Evolutionary conservation across 306 rosid species (phyloP).

Genomic region (Cicer bijugum): DNA sequence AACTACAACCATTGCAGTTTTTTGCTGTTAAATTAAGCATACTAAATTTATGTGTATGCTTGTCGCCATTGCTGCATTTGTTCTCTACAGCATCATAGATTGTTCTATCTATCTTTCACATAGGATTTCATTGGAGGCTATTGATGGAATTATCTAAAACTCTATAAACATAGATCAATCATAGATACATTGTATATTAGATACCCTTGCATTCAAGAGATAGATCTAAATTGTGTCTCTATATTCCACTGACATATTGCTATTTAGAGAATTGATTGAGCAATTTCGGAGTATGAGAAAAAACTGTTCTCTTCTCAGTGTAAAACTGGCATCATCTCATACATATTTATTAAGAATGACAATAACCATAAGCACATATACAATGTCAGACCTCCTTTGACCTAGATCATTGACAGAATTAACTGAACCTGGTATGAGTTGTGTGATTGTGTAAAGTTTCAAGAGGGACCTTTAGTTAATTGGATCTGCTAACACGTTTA

Average conservation of each 20-base stretch:
- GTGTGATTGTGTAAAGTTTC: not conserved
- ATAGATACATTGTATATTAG: not conserved
- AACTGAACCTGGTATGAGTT: not conserved
- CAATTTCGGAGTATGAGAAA: not conserved
- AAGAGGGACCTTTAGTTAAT: not conserved
- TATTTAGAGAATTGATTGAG: not conserved
- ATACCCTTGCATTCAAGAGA: not conserved
- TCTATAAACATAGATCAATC: not conserved
- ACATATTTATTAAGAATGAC: not conserved
- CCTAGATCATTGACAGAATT: not conserved
- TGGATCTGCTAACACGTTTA: not conserved
- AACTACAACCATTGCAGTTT: not conserved
- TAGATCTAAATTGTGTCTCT: not conserved
- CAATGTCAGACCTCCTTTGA: not conserved
- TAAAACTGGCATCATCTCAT: not conserved
- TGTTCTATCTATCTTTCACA: not conserved
- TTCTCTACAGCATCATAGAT: not conserved
- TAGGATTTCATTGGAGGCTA: slow-evolving; percentile 16
- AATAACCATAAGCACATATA: not conserved
- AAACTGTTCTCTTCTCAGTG: not conserved
- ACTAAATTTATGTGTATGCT: not conserved
- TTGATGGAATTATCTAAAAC: not conserved
- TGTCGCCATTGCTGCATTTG: not conserved
- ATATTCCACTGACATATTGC: not conserved
- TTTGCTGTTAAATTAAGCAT: not conserved